A percentile compares a stretch with the other conserved stretches of the same genome.
Conservation (phyloP, 2,329 filamentous ascomycete species). For the Septoria linicola region DNA sequence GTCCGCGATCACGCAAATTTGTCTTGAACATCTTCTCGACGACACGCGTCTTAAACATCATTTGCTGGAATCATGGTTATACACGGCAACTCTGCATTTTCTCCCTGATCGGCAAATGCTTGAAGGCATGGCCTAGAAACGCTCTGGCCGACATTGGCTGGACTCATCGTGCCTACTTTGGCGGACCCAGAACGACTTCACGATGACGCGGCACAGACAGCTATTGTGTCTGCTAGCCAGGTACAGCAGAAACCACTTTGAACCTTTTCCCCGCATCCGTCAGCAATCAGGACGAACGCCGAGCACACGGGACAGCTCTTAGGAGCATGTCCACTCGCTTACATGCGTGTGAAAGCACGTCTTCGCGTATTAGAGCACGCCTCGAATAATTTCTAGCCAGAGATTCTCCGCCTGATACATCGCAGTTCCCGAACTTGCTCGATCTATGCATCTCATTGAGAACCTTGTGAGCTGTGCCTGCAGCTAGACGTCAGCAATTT, state of each 20-base stretch:
- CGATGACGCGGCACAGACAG: constrained; percentile 10
- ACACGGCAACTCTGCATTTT: no score
- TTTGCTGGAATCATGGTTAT: no score
- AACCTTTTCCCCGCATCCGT: constrained; percentile 16
- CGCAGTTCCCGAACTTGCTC: not conserved
- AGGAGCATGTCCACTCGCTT: not conserved
- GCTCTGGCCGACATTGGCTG: no score
- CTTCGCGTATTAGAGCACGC: not conserved
- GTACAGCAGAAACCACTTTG: constrained; percentile 6
- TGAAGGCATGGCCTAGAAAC: no score
- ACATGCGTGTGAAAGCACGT: not conserved
- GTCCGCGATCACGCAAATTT: no score
- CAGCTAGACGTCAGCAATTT: constrained; percentile 21
- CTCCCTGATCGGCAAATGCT: no score
- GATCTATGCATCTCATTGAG: not conserved
- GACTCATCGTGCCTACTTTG: no score
- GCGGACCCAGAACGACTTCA: constrained; percentile 6
- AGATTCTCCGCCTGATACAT: not conserved
- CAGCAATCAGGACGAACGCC: constrained; percentile 9
- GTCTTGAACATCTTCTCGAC: no score
- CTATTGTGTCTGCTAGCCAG: constrained; percentile 8
- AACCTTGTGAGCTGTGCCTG: constrained; percentile 7
- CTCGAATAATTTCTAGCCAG: no score
- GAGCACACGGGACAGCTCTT: constrained; percentile 13
- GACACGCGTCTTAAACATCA: no score